Base-by-base conservation (phyloP, 2,329 filamentous ascomycete species). In the Monosporascus sp. region DNA sequence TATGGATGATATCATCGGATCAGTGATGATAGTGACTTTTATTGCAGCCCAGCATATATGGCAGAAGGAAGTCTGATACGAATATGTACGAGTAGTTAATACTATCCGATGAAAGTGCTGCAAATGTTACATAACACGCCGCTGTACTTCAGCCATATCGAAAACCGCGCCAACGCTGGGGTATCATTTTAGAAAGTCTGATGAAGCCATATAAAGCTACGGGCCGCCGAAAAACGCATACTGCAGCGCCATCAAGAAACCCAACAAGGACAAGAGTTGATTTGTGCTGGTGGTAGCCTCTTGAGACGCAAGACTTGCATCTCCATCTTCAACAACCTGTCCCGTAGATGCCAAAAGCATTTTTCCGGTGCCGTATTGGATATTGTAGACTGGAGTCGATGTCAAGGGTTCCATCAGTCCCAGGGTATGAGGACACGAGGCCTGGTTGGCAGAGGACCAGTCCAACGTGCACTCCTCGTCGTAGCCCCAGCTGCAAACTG, bases 391-490 rank as follows among this genome's bases (percentile, higher is more conserved):
- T 8, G 73, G 71, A 2, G 66, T 56, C 15, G 61, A 64, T 2
- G 66, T 71, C 52, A 75, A 59, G 3, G 60, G 52, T 11, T 55
- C 58, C 1, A 61, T 63, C 37, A 62, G 56, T 43, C 77, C 78
- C 24, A 81, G 70, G 22, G 62, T 63, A 60, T 73, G 71, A 24
- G 75, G 70, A 68, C 80, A 83, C 25, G 58, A 63, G 8, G 79
- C 70, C 70, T 82, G 79, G 71, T 82, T 82, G 56, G 66, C 74
- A 60, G 59, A 68, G 51, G 62, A 69, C 68, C 61, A 79, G 65
- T 80, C 70, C 35, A 80, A 68, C 9, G 62, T 65, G 70, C 80
- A 83, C 45, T 60, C 59, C 70, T 83, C 79, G 58, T 83, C 73
- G 47, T 70, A 68, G 52, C 80, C 80, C 58, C 66, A 73, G 25